Base-by-base conservation (phyloP, 257 asterid species). In the Knoxia roxburghii region DNA sequence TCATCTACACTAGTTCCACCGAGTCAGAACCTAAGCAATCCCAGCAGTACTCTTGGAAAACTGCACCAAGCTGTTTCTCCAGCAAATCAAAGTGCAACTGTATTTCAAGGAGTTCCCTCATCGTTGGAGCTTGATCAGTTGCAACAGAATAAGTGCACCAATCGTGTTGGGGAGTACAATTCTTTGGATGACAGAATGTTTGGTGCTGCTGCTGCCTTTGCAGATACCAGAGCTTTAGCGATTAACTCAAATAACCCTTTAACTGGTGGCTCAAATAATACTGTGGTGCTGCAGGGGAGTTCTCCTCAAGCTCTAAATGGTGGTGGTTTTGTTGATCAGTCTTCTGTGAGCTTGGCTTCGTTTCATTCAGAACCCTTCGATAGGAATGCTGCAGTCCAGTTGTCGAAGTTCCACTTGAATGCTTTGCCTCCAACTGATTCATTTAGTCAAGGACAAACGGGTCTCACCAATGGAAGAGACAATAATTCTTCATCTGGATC, bases 81-180 rank as follows among this genome's bases (percentile, higher is more conserved):
- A 21, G 70, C 78, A 23, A 72, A 62, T 69, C 89, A 78, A 61
- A 85, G 40, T 26, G 52, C 86, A 4, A 72, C 75, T 78, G 30
- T 82, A n/a, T 80, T 82, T 76, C 96, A 79, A 63, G 95, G 89
- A 33, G 77, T 74, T 65, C 83, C 83, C 10, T 71, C 93, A 1
- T 83, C 93, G 23, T 50, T 83, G 72, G 89, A 84, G 62, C 78
- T 84, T 67, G 86, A 86, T 76, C 88, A 81, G 65, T 65, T 85
- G 67, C 90, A 84, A 35, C 89, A 74, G 70, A 76, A 63, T 39
- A 83, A 76, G 67, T 50, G 76, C 35, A 5, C 72, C 45, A 26
- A 79, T 8, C 73, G 18, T 56, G 52, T 74, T 43, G 67, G 80
- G 18, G 76, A 39, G 60, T 80, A 78, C 68, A 81, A 69, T 67